Conservation (phyloP, 2,329 filamentous ascomycete genomes). For the Exophiala alcalophila region DNA sequence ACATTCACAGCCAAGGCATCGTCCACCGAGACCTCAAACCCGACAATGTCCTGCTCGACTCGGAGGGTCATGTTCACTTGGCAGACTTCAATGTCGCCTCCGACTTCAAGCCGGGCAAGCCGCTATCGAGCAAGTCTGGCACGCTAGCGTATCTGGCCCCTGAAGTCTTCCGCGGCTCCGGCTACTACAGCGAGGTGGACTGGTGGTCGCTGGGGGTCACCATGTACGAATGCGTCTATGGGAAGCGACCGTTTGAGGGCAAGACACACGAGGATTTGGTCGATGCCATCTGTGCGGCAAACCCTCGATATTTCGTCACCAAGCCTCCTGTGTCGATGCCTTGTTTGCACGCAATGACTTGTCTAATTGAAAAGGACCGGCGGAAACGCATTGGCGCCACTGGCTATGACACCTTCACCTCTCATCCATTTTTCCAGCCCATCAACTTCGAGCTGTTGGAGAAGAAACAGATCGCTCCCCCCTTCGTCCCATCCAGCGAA, state of each 20-base stretch:
- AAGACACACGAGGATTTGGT: conserved; percentile 78
- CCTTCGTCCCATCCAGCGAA: conserved; percentile 90
- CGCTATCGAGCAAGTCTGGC: conserved; percentile 90
- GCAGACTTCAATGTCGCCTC: conserved; percentile 99
- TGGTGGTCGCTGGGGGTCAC: conserved; percentile 98
- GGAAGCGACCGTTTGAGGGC: conserved; percentile 95
- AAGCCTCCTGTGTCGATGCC: conserved; percentile 83
- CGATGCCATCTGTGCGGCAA: conserved; percentile 74
- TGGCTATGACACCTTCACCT: conserved; percentile 76
- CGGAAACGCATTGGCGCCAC: conserved; percentile 78
- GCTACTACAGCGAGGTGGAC: conserved; percentile 86
- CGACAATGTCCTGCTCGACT: conserved; percentile 84
- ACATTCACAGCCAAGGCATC: conserved; percentile 81
- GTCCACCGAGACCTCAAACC: conserved; percentile 91
- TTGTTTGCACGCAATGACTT: conserved; percentile 84
- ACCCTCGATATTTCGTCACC: conserved; percentile 86
- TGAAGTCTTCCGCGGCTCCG: conserved; percentile 87
- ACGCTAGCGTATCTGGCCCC: conserved; percentile 94
- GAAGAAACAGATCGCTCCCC: conserved; percentile 80
- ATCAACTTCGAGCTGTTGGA: conserved; percentile 84
- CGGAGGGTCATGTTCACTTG: conserved; percentile 90
- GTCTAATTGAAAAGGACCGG: conserved; percentile 76
- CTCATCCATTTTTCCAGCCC: conserved; percentile 82
- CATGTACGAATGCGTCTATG: conserved; percentile 99
- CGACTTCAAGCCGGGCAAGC: conserved; percentile 77